Evolutionary conservation across 2,329 filamentous ascomycete species (phyloP), one percentile per base, ranked within the genome.

Genomic region (Curvularia sp.): DNA sequence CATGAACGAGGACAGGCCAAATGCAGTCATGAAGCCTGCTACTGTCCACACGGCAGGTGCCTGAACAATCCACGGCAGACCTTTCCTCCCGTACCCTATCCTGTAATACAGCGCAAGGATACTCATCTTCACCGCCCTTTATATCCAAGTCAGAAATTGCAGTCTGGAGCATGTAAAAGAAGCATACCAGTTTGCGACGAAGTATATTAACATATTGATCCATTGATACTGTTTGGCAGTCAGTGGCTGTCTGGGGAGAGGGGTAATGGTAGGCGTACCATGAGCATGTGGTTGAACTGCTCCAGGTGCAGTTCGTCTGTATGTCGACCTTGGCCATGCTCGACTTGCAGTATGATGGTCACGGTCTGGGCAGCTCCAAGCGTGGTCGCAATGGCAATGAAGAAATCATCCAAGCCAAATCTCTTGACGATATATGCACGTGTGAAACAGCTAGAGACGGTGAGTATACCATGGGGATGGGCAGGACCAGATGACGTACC

Each of bases 41-140:
- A 66, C 65, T 8, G 46, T 52, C 65, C 67, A 67, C 20, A 73
- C 64, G 10, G 65, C 63, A 22, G 49, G 60, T 3, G 64, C 58
- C 26, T 67, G 68, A 31, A 73, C 53, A 12, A 68, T 65, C 59
- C 65, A 62, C 0, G 70, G 69, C 4, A 72, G 57, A 2, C 66
- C 70, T 22, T 63, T 65, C 44, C 62, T 64, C 12, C 68, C 65
- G 10, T 60, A 64, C 9, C 67, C 68, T 35, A 73, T 72, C 10
- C 70, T 65, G 58, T 71, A 63, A 49, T 70, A 73, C 2, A 73
- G 53, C 1, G 67, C 66, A 10, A 73, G 50, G 12, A 72, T 71
- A 55, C 69, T 72, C 68, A 73, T 70, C 42, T 73, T 73, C 0
- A 73, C 68, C 12, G 69, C 61, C 69, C 70, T 72, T 12, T 20